phyloP scores from a whole-genome alignment of 2,329 filamentous ascomycete genomes.

The Lachnellula occidentalis region DNA sequence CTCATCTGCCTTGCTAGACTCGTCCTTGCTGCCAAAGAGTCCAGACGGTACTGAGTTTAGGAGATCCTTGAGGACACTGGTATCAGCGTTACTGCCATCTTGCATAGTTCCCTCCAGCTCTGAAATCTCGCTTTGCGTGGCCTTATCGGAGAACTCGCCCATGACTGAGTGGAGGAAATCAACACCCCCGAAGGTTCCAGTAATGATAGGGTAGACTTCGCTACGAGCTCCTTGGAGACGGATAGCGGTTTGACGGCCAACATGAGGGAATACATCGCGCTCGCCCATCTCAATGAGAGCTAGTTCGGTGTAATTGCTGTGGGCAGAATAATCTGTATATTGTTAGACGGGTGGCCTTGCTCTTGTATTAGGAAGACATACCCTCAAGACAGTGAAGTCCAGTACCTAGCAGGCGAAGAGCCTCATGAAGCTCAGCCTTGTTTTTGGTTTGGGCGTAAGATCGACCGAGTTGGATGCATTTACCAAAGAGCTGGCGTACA shows the following conservation, averaged over 20 bases:
- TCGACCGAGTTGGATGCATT: conserved; percentile 75
- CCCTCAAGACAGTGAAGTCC: conserved; percentile 80
- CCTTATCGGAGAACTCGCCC: conserved; percentile 76
- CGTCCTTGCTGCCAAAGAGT: conserved; percentile 69
- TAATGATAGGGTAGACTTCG: conserved; percentile 75
- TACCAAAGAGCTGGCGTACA: conserved; percentile 66
- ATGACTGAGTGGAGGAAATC: conserved; percentile 89
- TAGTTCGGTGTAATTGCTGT: conserved; percentile 89
- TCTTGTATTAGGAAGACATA: conserved; percentile 5
- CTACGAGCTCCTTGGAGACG: conserved; percentile 60
- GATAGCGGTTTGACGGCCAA: conserved; percentile 68
- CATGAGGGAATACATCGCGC: conserved; percentile 76
- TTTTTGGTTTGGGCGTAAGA: conserved; percentile 60
- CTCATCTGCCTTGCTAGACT: conserved; percentile 71
- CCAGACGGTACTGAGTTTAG: conserved; percentile 77
- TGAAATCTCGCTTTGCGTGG: conserved; percentile 85
- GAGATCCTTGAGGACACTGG: conserved; percentile 71
- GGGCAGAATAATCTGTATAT: conserved; percentile 69
- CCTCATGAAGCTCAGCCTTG: conserved; percentile 79
- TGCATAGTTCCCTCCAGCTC: conserved; percentile 80
- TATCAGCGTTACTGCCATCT: conserved; percentile 57
- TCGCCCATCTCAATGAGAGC: conserved; percentile 84
- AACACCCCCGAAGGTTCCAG: conserved; percentile 90
- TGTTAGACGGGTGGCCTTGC: conserved; percentile 4
- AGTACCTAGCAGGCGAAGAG: conserved; percentile 79